phyloP scores from a whole-genome alignment of 306 rosid genomes.

The Rosa multiflora region DNA sequence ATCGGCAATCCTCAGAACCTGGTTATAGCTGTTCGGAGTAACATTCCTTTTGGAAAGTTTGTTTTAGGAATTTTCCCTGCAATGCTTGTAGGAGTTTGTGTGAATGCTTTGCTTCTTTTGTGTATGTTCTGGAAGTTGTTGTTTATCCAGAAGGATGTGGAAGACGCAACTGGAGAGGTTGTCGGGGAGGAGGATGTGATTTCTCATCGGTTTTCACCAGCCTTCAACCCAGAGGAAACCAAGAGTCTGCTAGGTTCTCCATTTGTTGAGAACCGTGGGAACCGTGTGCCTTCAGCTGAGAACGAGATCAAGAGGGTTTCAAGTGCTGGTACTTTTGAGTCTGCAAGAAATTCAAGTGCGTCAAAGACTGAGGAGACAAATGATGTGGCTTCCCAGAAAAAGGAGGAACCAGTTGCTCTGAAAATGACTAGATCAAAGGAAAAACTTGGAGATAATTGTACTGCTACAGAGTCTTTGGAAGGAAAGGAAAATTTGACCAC shows the following conservation, averaged over 20 bases:
- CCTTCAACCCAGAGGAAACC: conserved; percentile 46
- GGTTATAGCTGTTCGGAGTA: conserved; percentile 74
- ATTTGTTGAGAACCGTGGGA: conserved; percentile 41
- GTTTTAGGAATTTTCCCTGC: conserved; percentile 70
- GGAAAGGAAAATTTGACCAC: conserved; percentile 26
- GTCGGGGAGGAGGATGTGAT: conserved; percentile 53
- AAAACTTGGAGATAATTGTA: conserved; percentile 20
- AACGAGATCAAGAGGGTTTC: conserved; percentile 44
- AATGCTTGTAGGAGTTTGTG: conserved; percentile 63
- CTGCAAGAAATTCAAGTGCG: conserved; percentile 38
- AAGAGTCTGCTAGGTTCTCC: conserved; percentile 37
- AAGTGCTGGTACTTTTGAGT: conserved; percentile 23
- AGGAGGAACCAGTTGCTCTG: conserved; percentile 40
- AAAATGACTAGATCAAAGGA: conserved; percentile 30
- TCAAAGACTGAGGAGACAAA: conserved; percentile 40
- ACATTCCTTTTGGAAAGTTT: conserved; percentile 64
- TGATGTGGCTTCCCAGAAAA: conserved; percentile 32
- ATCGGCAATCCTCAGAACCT: conserved; percentile 94
- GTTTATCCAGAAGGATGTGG: conserved; percentile 56
- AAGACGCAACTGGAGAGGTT: conserved; percentile 45
- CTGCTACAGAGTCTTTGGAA: conserved; percentile 19
- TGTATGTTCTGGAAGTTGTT: conserved; percentile 63
- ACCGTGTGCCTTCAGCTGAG: conserved; percentile 27
- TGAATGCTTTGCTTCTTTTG: conserved; percentile 60
- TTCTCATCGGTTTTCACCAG: conserved; percentile 83